phyloP scores from a whole-genome alignment of 495 filamentous ascomycete genomes.

The Penicillium alfredii region DNA sequence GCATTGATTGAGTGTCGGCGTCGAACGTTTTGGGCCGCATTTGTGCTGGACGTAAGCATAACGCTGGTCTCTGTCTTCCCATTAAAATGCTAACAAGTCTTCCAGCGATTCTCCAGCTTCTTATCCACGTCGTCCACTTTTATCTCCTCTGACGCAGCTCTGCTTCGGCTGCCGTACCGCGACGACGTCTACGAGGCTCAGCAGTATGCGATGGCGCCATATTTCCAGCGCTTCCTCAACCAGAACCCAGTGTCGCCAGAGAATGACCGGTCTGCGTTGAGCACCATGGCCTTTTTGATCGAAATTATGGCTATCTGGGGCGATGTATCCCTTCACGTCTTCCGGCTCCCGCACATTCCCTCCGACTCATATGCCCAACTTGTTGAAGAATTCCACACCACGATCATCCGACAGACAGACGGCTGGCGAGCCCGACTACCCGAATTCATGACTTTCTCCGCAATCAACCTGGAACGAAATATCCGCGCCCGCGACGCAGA shows the following conservation, averaged over 20 bases:
- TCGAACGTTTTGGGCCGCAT: slow-evolving; percentile 63
- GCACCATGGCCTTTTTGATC: slow-evolving; percentile 55
- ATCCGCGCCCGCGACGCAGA: slow-evolving; percentile 42
- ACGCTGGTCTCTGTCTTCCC: background rate
- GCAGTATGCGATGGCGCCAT: slow-evolving; percentile 45
- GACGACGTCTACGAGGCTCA: slow-evolving; percentile 53
- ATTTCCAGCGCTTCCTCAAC: slow-evolving; percentile 47
- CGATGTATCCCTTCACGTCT: slow-evolving; percentile 53
- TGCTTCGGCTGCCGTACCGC: slow-evolving; percentile 56
- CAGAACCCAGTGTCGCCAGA: slow-evolving; percentile 19
- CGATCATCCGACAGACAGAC: slow-evolving; percentile 44
- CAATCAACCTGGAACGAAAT: slow-evolving; percentile 45
- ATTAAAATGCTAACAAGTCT: slow-evolving; percentile 4
- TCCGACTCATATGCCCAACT: slow-evolving; percentile 32
- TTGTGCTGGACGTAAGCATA: slow-evolving; percentile 52
- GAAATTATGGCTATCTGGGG: slow-evolving; percentile 59
- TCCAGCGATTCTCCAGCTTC: slow-evolving; percentile 51
- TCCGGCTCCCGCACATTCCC: slow-evolving; percentile 47
- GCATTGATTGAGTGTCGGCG: slow-evolving; percentile 59
- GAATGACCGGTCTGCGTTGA: slow-evolving; percentile 33
- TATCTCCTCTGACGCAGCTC: slow-evolving; percentile 49
- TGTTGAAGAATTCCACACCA: slow-evolving; percentile 47
- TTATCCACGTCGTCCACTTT: slow-evolving; percentile 40
- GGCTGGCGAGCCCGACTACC: slow-evolving; percentile 43
- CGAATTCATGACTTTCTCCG: slow-evolving; percentile 40